Evolutionary conservation across 148 eudicot genomes (phyloP).

Genomic region (Arbutus unedo): DNA sequence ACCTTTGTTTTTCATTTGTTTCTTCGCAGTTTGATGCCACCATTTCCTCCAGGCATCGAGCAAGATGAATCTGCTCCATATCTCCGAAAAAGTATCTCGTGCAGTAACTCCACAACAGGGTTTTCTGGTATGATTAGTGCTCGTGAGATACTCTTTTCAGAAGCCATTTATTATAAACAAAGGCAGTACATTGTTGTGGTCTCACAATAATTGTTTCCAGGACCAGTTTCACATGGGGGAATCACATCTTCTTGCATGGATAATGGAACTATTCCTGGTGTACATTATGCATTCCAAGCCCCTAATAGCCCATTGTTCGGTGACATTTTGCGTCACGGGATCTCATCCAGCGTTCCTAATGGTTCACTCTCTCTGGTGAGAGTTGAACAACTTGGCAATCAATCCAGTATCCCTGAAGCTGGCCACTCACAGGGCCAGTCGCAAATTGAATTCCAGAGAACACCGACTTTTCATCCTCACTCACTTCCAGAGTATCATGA

Average conservation of each 20-base stretch:
- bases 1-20: conserved; percentile 9
- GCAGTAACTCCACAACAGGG: conserved; percentile 31
- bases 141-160: background rate
- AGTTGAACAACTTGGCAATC: conserved; percentile 45
- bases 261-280: conserved; percentile 28
- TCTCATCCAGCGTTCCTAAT: conserved; percentile 63
- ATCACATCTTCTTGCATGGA: conserved; percentile 31
- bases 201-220: conserved; percentile 29
- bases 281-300: conserved; percentile 26
- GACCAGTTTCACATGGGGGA: conserved; percentile 36
- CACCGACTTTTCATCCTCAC: conserved; percentile 48
- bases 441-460: conserved; percentile 36
- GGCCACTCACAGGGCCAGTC: conserved; percentile 34
- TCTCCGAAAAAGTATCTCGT: conserved; percentile 45
- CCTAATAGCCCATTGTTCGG: conserved; percentile 36
- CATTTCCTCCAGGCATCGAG: conserved; percentile 43
- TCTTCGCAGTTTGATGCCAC: conserved; percentile 43
- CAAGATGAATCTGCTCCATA: conserved; percentile 39
- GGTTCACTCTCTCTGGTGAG: conserved; percentile 48
- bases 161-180: background rate
- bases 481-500: conserved; percentile 61
- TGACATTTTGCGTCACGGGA: conserved; percentile 35
- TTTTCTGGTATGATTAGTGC: conserved; percentile 38
- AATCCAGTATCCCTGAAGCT: conserved; percentile 40
- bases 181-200: background rate